Percentiles rank a stretch among this genome's conserved stretches.
Evolutionary conservation across 768 basidiomycete genomes (phyloP).

Genomic region (Termitomyces titanicus): DNA sequence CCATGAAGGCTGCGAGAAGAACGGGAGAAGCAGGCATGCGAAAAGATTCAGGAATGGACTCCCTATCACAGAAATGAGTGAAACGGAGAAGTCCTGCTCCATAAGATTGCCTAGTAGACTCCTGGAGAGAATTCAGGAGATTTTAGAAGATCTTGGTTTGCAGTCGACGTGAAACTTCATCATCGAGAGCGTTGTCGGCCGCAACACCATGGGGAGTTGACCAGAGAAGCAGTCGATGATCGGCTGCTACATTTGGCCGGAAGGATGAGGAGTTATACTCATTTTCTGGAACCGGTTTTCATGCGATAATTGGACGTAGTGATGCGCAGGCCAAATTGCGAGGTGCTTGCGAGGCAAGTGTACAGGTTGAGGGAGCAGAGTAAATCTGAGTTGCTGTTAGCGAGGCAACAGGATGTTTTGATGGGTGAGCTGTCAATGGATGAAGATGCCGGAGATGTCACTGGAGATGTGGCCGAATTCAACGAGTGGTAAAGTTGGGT

Average conservation of each 20-base stretch:
- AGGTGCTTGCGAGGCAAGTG: no score
- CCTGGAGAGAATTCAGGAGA: neutral
- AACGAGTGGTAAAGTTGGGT: no score
- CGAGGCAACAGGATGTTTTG: no score
- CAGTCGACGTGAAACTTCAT: neutral
- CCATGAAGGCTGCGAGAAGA: slow-evolving; percentile 26
- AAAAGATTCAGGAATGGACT: slow-evolving; percentile 20
- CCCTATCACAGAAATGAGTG: slow-evolving; percentile 33
- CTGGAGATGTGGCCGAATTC: no score
- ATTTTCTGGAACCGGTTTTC: no score
- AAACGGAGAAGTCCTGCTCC: slow-evolving; percentile 31
- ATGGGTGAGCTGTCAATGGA: no score
- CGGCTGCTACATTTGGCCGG: neutral
- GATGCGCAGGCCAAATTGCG: no score
- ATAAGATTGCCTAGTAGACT: slow-evolving; percentile 15
- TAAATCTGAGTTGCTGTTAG: no score
- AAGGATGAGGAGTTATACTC: neutral
- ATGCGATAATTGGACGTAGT: no score
- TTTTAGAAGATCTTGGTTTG: neutral
- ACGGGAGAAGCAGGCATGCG: slow-evolving; percentile 30
- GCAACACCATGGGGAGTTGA: neutral
- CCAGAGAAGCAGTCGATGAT: neutral
- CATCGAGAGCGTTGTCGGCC: neutral
- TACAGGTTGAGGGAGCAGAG: no score
- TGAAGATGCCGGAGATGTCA: no score